Base-by-base conservation (phyloP, 192 early-diverging fungal genomes). In the Obelidium mucronatum region DNA sequence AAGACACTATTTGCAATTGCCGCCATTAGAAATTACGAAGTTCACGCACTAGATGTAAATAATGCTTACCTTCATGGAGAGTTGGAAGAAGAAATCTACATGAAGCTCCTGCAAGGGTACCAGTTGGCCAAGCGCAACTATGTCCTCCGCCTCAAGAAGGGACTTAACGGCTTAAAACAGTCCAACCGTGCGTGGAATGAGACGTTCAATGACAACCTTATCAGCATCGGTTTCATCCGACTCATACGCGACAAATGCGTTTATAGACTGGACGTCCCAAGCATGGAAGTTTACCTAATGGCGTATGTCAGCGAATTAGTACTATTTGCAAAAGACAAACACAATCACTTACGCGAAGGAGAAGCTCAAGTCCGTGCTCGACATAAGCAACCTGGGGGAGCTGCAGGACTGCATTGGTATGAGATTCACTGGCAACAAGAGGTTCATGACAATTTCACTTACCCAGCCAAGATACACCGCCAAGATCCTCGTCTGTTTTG, bases 41-140 rank as follows among this genome's bases (percentile, higher is more conserved):
- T 84, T 13, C 40, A 81, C 0, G 78, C 80, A 37, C 60, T 75
- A 40, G 85, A 86, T 44, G 74, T 83, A n/a, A 42, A n/a, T n/a
- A n/a, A n/a, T n/a, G n/a, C n/a, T n/a, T n/a, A n/a, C n/a, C n/a
- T n/a, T n/a, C n/a, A n/a, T 40, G 1, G 74, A 65, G 55, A 62
- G 11, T 24, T 85, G 11, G 80, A 81, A 11, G 40, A 39, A 0
- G 48, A 63, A 2, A 70, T 85, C 34, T 61, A 65, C 0, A 82
- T 85, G 77, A 26, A 44, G 17, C 67, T 78, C 26, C 79, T 82
- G 2, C 53, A 60, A 3, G 80, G 77, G 1, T 67, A 73, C 58
- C 6, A 30, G 24, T 33, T 4, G 37, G 22, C 8, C 5, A 63
- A 42, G 35, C 15, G 6, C 8, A 48, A 1, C 3, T n/a, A 31